phyloP scores from a whole-genome alignment of 352 stramenopile species.

The Globisporangium solare region DNA sequence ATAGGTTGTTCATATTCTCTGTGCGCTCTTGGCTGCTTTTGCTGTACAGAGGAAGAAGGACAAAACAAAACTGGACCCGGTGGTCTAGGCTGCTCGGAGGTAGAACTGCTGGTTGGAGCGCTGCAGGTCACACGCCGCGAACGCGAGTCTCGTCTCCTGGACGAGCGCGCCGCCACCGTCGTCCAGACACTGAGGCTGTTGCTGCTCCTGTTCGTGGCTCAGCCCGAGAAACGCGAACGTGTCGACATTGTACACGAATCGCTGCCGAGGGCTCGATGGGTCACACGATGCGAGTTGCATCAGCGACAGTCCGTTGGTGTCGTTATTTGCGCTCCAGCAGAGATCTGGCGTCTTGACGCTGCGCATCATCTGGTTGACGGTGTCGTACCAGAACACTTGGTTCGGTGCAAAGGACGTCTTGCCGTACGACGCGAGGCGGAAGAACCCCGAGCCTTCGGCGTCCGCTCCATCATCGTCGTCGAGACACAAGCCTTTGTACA shows the following conservation, averaged over 20 bases:
- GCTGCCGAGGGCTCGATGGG: neutral
- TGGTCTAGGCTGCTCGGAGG: neutral
- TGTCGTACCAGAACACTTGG: constrained; percentile 9
- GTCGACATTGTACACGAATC: constrained; percentile 4
- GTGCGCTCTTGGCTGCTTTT: neutral
- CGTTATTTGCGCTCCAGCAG: constrained; percentile 10
- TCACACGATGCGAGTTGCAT: constrained; percentile 5
- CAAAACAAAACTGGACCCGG: neutral
- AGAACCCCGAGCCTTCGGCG: neutral
- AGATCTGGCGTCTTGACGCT: neutral
- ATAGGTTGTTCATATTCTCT: neutral
- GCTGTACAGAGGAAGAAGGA: neutral
- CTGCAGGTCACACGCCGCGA: constrained; percentile 2
- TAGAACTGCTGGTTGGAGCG: constrained; percentile 12
- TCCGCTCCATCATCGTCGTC: neutral
- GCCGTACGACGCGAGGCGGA: constrained; percentile 5
- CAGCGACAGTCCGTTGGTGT: constrained; percentile 1
- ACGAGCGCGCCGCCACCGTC: constrained; percentile 11
- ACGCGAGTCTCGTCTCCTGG: constrained; percentile 2
- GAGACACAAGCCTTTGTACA: constrained; percentile 11
- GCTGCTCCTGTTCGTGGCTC: neutral
- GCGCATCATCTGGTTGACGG: constrained; percentile 1
- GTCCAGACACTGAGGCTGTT: constrained; percentile 3
- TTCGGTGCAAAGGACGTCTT: neutral
- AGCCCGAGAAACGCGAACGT: neutral